Conservation (phyloP, 2,329 filamentous ascomycete genomes). For the Alternaria hordeiaustralica region DNA sequence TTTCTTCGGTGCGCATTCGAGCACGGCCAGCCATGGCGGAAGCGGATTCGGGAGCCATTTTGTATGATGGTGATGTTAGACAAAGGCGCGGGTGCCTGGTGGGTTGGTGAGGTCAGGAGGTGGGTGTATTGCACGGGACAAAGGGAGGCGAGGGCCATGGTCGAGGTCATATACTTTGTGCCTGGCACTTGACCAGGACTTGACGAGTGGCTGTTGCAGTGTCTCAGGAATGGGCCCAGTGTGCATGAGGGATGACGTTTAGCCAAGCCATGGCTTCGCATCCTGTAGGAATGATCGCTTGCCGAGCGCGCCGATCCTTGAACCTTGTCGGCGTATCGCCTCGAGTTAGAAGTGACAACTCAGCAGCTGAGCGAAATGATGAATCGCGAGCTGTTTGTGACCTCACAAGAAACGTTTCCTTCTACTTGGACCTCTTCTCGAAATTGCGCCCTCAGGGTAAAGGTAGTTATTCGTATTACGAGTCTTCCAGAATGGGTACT, state of each 20-base stretch:
- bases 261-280: conserved; percentile 9
- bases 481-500: background rate
- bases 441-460: background rate
- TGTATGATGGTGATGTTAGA: conserved; percentile 19
- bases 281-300: conserved; percentile 4
- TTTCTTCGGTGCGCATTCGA: conserved; percentile 40
- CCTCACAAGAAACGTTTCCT: background rate
- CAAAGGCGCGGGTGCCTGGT: conserved; percentile 29
- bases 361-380: conserved; percentile 2
- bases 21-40: conserved; percentile 37
- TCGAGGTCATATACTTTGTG: conserved; percentile 22
- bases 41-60: conserved; percentile 36
- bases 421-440: background rate
- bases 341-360: background rate
- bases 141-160: conserved; percentile 23
- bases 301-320: conserved; percentile 8
- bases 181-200: conserved; percentile 23
- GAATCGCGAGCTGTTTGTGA: background rate
- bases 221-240: conserved; percentile 18
- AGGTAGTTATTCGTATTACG: background rate
- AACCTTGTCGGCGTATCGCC: background rate
- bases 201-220: conserved; percentile 14
- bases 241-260: conserved; percentile 17
- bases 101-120: conserved; percentile 41
- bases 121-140: conserved; percentile 41